These are phyloP conservation scores for Sistotremastrum niveocremeum DNA, from an alignment of 768 basidiomycete species.

Conservation along the genomic window DNA sequence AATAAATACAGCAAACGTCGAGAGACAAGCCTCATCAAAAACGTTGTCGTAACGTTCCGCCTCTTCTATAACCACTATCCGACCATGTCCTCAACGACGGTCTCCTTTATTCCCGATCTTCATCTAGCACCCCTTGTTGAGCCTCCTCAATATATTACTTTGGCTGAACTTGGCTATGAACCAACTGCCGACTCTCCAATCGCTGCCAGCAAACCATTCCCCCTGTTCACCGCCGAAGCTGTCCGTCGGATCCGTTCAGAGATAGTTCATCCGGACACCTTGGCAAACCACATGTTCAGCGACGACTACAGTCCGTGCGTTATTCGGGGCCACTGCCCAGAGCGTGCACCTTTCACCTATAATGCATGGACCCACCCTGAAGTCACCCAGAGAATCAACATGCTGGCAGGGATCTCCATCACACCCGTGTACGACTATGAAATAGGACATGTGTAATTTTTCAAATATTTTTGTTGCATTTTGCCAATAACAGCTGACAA, in stretches of 20 bases:
- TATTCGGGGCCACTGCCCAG: conserved; percentile 3
- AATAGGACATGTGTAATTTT: conserved; percentile 4
- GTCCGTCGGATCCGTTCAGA: conserved; percentile 4
- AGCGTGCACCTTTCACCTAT: conserved; percentile 2
- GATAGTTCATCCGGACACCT: conserved; percentile 1
- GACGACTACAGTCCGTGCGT: conserved; percentile 1
- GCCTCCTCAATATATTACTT: not conserved
- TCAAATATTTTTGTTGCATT: not conserved
- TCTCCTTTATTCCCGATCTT: not conserved
- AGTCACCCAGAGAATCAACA: conserved; percentile 1
- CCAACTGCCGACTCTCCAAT: not conserved
- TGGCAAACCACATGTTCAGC: conserved; percentile 4
- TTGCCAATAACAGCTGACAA: not conserved
- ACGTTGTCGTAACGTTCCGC: too few species aligned
- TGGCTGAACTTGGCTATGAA: conserved; percentile 2
- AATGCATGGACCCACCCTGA: conserved; percentile 4
- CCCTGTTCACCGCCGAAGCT: conserved; percentile 3
- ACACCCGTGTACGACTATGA: conserved; percentile 4
- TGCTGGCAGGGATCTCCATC: conserved; percentile 1
- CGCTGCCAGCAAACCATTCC: conserved; percentile 4
- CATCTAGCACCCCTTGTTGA: conserved; percentile 1
- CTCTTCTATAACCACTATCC: too few species aligned
- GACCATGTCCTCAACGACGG: too few species aligned
- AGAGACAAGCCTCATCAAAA: too few species aligned
- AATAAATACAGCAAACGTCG: too few species aligned